Conservation (phyloP, 371 early-diverging fungal species). For the Zychaea mexicana region DNA sequence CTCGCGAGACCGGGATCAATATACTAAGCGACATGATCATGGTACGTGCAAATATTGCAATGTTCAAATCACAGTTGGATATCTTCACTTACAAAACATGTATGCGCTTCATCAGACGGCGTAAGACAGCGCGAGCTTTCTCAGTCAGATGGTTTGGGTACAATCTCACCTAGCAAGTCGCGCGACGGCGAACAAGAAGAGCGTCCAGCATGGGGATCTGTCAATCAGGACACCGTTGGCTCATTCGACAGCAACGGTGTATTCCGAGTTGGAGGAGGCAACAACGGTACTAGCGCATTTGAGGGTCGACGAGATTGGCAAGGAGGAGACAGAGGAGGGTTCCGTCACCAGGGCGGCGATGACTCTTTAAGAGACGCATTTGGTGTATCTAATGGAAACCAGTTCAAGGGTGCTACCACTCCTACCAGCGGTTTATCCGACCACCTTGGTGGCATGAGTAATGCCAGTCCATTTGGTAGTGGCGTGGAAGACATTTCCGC, state of each 20-base stretch:
- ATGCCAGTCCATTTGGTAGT: background rate
- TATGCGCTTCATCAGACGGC: slow-evolving; percentile 3
- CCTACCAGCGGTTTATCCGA: background rate
- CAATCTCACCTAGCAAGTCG: slow-evolving; percentile 13
- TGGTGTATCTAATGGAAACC: background rate
- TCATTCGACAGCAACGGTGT: slow-evolving; percentile 71
- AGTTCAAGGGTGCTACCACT: slow-evolving; percentile 3
- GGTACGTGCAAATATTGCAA: too few relatives aligned
- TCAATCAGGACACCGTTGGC: slow-evolving; percentile 34
- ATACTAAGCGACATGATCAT: slow-evolving; percentile 18
- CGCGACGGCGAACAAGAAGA: slow-evolving; percentile 23
- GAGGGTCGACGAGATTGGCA: slow-evolving; percentile 23
- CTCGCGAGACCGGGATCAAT: slow-evolving; percentile 21
- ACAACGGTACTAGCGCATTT: slow-evolving; percentile 19
- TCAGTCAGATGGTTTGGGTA: slow-evolving; percentile 17
- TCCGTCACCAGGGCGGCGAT: slow-evolving; percentile 15
- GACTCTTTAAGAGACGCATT: slow-evolving; percentile 12
- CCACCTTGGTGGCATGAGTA: slow-evolving; percentile 3
- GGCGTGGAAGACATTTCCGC: background rate
- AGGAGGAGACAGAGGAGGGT: slow-evolving; percentile 9
- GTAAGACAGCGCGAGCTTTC: slow-evolving; percentile 21
- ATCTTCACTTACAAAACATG: background rate
- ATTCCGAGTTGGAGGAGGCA: slow-evolving; percentile 59
- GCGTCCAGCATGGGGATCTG: slow-evolving; percentile 29
- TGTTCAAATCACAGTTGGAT: background rate